These are phyloP conservation scores for Cornus kousa DNA, from an alignment of 148 eudicot genomes.

Conservation along the genomic window DNA sequence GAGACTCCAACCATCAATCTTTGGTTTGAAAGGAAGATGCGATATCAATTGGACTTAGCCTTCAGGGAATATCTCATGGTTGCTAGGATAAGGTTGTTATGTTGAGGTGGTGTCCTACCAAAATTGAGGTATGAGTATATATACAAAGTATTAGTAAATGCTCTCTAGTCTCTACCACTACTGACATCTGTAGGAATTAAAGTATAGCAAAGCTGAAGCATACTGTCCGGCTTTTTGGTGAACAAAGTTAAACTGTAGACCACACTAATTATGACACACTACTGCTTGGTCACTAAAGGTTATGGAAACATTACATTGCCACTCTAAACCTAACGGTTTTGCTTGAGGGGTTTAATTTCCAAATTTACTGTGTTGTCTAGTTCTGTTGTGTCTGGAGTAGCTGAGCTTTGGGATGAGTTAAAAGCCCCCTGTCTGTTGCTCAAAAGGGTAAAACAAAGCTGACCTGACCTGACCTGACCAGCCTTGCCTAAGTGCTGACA, in stretches of 20 bases:
- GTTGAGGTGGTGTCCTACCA: neutral
- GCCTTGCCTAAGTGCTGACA: conserved; percentile 2
- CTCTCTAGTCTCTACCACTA: conserved; percentile 5
- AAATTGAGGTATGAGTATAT: neutral
- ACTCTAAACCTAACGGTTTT: conserved; percentile 14
- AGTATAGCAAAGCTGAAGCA: neutral
- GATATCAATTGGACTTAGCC: no score
- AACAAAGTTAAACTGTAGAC: neutral
- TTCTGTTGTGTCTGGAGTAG: conserved; percentile 30
- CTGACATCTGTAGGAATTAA: conserved; percentile 1
- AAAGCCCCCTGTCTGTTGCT: conserved; percentile 9
- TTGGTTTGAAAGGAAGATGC: no score
- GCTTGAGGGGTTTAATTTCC: conserved; percentile 49
- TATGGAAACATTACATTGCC: neutral
- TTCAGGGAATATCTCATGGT: no score
- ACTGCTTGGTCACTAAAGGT: neutral
- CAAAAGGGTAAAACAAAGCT: conserved; percentile 31
- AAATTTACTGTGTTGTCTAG: conserved; percentile 42
- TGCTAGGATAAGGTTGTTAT: no score
- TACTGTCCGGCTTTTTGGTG: neutral
- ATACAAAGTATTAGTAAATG: neutral
- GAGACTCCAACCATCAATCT: no score
- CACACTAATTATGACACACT: neutral
- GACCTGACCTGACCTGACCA: conserved; percentile 10
- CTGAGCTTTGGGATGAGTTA: conserved; percentile 30